These are phyloP conservation scores for Adansonia digitata DNA, from an alignment of 345 rosid genomes.

Conservation along the genomic window DNA sequence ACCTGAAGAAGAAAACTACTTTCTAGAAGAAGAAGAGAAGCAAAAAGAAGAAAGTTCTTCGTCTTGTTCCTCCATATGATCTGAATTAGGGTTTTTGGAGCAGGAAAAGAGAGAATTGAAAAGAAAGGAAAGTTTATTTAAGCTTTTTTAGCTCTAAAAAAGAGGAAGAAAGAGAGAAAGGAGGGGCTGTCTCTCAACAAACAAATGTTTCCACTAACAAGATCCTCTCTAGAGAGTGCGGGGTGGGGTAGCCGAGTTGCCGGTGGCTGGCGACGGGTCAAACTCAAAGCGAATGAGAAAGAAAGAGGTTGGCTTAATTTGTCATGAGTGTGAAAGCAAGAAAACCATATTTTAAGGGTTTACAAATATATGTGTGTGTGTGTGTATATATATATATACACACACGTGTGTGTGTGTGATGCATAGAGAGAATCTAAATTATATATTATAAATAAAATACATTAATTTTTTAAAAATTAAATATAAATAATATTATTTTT, in stretches of 20 bases:
- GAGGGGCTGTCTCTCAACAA: background rate
- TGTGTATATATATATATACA: too few species aligned
- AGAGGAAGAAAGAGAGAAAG: background rate
- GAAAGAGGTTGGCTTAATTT: conserved; percentile 19
- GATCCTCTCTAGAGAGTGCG: conserved; percentile 37
- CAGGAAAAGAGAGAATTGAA: conserved; percentile 16
- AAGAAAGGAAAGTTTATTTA: conserved; percentile 24
- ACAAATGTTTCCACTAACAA: conserved; percentile 33
- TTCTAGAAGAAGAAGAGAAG: conserved; percentile 14
- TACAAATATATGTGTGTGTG: too few species aligned
- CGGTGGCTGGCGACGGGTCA: conserved; percentile 87
- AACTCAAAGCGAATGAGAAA: conserved; percentile 55
- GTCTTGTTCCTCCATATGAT: background rate
- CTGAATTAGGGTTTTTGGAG: conserved; percentile 40
- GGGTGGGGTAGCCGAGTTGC: conserved; percentile 51
- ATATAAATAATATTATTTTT: too few species aligned
- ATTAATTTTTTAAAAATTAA: too few species aligned
- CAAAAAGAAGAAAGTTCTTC: conserved; percentile 1
- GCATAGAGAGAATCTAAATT: too few species aligned
- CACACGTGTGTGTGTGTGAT: too few species aligned
- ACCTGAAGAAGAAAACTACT: conserved; percentile 8
- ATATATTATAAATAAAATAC: too few species aligned
- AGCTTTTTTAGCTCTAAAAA: conserved; percentile 17
- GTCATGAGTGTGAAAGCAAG: conserved; percentile 37
- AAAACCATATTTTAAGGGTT: conserved; percentile 14